phyloP scores from a whole-genome alignment of 306 rosid species.

The Vigna trinervia region DNA sequence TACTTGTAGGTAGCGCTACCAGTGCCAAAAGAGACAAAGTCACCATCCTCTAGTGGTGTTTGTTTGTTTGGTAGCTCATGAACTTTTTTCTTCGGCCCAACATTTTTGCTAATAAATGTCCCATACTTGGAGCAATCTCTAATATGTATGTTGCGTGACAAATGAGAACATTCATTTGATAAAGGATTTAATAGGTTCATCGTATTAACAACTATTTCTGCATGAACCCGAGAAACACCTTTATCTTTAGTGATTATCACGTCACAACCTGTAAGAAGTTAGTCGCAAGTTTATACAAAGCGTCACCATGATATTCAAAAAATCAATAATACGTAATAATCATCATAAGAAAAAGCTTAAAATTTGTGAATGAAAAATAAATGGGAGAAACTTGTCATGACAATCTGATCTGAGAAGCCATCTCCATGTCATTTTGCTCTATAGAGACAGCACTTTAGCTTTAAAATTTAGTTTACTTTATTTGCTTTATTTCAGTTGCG shows the following conservation, averaged over 20 bases:
- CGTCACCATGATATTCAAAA: conserved; percentile 24
- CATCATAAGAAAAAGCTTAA: conserved; percentile 3
- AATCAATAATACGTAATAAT: neutral
- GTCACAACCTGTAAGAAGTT: conserved; percentile 74
- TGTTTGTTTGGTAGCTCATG: conserved; percentile 84
- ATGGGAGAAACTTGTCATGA: conserved; percentile 14
- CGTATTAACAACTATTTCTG: conserved; percentile 77
- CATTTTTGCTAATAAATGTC: conserved; percentile 66
- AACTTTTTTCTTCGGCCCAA: conserved; percentile 63
- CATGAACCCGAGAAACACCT: conserved; percentile 95
- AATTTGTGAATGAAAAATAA: neutral
- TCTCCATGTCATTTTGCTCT: conserved; percentile 19
- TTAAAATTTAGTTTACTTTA: neutral
- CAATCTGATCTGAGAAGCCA: conserved; percentile 21
- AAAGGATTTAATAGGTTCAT: conserved; percentile 55
- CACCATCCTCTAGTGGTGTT: conserved; percentile 68
- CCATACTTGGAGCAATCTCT: conserved; percentile 94
- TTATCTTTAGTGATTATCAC: conserved; percentile 78
- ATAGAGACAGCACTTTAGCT: conserved; percentile 8
- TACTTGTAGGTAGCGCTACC: conserved; percentile 90
- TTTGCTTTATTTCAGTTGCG: neutral
- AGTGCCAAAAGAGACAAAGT: conserved; percentile 86
- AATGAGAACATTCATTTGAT: conserved; percentile 41
- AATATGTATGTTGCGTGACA: conserved; percentile 51
- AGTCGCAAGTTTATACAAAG: conserved; percentile 26